Evolutionary conservation across 805 yeast genomes (phyloP).

Genomic region (Candida dendrica): DNA sequence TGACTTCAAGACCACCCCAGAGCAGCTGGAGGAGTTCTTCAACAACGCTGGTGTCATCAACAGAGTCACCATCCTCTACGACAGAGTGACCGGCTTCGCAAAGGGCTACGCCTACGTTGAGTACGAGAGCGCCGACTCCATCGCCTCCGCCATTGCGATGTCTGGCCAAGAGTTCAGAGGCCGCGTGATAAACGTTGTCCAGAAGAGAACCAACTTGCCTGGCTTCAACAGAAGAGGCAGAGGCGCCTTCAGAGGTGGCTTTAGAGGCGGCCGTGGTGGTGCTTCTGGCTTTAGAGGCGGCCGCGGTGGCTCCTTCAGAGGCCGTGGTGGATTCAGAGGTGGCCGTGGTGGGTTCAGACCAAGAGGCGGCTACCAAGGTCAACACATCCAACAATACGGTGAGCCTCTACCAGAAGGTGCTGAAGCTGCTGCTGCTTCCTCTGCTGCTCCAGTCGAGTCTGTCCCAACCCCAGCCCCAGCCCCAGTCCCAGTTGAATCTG

Average conservation of each 20-base stretch:
- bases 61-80: conserved; percentile 45
- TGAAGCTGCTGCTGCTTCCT: conserved; percentile 7
- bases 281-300: conserved; percentile 4
- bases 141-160: conserved; percentile 36
- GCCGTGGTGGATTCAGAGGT: conserved; percentile 11
- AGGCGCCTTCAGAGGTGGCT: conserved; percentile 6
- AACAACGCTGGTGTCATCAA: conserved; percentile 37
- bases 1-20: conserved; percentile 41
- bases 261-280: conserved; percentile 5
- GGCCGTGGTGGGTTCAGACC: conserved; percentile 9
- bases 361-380: conserved; percentile 1
- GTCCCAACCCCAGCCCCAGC: not conserved
- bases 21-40: conserved; percentile 41
- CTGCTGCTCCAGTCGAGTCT: conserved; percentile 11
- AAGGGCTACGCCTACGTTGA: conserved; percentile 63
- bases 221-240: conserved; percentile 28
- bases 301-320: conserved; percentile 14
- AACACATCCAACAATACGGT: not conserved
- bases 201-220: conserved; percentile 49
- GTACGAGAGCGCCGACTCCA: conserved; percentile 37
- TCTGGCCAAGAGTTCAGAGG: conserved; percentile 38
- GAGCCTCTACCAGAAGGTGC: not conserved
- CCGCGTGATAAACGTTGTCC: conserved; percentile 38
- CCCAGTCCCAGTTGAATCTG: not conserved
- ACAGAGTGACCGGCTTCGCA: conserved; percentile 36